Evolutionary conservation across 257 asterid species (phyloP).

Genomic region (Solanum sejunctum): DNA sequence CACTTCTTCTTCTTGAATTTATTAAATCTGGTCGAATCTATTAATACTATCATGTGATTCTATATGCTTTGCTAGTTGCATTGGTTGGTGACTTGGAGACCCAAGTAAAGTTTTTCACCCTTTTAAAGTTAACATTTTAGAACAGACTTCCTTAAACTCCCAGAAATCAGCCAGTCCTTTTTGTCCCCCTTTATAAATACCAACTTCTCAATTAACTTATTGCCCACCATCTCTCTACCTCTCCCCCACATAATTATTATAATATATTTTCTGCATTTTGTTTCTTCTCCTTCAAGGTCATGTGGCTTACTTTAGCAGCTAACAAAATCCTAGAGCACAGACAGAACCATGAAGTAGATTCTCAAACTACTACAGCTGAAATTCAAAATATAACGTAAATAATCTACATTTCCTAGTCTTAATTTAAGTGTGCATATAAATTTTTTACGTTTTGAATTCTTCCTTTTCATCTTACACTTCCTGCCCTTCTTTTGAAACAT

Average conservation of each 20-base stretch:
- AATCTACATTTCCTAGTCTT: constrained; percentile 4
- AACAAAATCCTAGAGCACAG: constrained; percentile 5
- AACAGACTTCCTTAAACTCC: neutral
- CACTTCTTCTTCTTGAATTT: no score
- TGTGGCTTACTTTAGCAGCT: constrained; percentile 15
- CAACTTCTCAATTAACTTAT: neutral
- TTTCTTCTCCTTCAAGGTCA: neutral
- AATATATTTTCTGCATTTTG: neutral
- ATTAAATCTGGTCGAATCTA: no score
- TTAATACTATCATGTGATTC: no score
- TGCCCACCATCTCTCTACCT: neutral
- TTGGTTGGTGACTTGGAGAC: no score
- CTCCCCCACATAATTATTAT: neutral
- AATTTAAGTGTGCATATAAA: neutral
- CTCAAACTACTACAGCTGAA: constrained; percentile 3
- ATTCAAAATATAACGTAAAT: constrained; percentile 12
- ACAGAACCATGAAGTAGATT: neutral
- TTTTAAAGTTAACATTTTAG: neutral
- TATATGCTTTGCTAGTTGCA: no score
- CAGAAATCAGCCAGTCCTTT: neutral
- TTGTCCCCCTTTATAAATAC: neutral
- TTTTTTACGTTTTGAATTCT: neutral
- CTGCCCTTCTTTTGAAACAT: neutral
- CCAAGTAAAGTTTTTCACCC: neutral
- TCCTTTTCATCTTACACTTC: constrained; percentile 1